Base-by-base conservation (phyloP, 2,329 filamentous ascomycete species). In the Venturiaceae sp. region DNA sequence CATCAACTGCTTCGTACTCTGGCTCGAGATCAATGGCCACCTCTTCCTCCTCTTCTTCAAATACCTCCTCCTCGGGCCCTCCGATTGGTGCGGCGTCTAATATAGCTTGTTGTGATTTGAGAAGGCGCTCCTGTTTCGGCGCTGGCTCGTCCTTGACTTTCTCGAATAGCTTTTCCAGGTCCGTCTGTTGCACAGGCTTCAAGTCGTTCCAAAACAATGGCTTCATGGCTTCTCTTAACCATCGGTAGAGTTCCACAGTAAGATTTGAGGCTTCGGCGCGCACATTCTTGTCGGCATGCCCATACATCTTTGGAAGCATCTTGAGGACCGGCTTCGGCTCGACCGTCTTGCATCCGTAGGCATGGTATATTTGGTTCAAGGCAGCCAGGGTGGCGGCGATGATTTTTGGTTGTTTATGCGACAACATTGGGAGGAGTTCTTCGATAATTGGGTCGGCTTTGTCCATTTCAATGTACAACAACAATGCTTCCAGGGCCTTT, bases 221-320 rank as follows among this genome's bases (percentile, higher is more conserved):
- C 71, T 99, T 99, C 85, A 99, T 96, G 11, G 92, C 92, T 63
- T 99, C 94, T 64, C 92, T 88, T 34, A 99, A 79, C 94, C 95
- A 99, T 72, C 94, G 81, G 73, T 99, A 99, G 60, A 99, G 83
- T 69, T 99, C 95, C 53, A 96, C 90, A 0, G 92, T 88, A 59
- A 99, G 78, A 65, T 87, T 91, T 52, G 94, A 94, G 30, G 92
- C 91, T 71, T 96, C 94, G 3, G 92, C 91, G 72, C 94, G 87
- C 16, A 99, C 90, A 70, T 97, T 97, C 75, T 99, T 99, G 79
- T 99, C 94, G 33, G 94, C 92, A 70, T 97, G 94, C 21, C 90
- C 90, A 69, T 96, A 99, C 1, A 86, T 87, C 69, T 96, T 95
- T 3, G 94, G 91, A 2, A 99, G 78, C 11, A 83, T 76, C 70